phyloP scores from a whole-genome alignment of 345 rosid species.

The Lumnitzera racemosa region DNA sequence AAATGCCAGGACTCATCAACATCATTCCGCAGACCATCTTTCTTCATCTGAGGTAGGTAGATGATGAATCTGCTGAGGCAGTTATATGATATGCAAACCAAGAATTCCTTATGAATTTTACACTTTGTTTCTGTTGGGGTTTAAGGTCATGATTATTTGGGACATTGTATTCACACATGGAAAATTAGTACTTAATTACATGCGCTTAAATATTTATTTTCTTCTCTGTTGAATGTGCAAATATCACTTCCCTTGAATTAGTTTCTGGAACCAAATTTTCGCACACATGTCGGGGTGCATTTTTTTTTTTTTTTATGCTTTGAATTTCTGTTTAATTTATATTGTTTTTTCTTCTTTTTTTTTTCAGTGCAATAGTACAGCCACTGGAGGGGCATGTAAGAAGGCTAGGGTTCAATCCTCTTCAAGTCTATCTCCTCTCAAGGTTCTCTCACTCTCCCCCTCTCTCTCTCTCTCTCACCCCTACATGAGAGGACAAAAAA shows the following conservation, averaged over 20 bases:
- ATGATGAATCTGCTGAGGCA: neutral
- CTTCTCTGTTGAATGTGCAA: too few species aligned
- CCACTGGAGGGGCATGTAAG: conserved; percentile 65
- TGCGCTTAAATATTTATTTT: too few species aligned
- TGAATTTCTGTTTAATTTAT: neutral
- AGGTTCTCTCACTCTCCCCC: conserved; percentile 33
- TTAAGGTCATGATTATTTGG: neutral
- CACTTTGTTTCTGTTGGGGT: neutral
- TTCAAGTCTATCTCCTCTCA: conserved; percentile 68
- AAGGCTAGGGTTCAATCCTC: conserved; percentile 89
- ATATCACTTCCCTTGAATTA: too few species aligned
- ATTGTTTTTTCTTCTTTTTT: neutral
- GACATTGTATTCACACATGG: too few species aligned
- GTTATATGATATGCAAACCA: too few species aligned
- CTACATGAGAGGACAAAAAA: conserved; percentile 12
- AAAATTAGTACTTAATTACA: too few species aligned
- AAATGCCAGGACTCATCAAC: conserved; percentile 1
- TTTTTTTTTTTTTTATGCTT: neutral
- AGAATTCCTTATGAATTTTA: neutral
- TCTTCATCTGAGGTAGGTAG: conserved; percentile 52
- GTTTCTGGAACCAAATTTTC: neutral
- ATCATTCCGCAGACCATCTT: conserved; percentile 55
- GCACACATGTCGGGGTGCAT: too few species aligned
- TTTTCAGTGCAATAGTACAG: conserved; percentile 67
- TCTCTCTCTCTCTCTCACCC: conserved; percentile 25